Percentiles rank a stretch among this genome's conserved stretches.
Evolutionary conservation across 495 filamentous ascomycete species (phyloP).

Genomic region (Bacidia rubella): DNA sequence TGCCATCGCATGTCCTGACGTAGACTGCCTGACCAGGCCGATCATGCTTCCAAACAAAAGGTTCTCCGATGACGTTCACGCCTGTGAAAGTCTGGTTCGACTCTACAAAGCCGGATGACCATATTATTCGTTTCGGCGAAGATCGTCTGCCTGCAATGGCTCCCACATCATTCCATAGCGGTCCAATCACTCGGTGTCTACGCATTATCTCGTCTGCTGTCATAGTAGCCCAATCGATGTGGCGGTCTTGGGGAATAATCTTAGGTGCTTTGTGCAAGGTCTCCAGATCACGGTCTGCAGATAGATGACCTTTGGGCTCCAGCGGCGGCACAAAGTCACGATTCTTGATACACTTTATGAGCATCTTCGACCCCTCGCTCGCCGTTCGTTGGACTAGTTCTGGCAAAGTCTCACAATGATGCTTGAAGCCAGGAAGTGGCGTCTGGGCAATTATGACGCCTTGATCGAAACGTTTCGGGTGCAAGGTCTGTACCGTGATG

Average conservation of each 20-base stretch:
- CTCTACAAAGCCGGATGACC: slow-evolving; percentile 14
- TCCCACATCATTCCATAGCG: slow-evolving; percentile 37
- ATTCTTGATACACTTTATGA: slow-evolving; percentile 43
- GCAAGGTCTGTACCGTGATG: slow-evolving; percentile 73
- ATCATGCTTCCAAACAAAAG: slow-evolving; percentile 8
- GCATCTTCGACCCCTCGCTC: slow-evolving; percentile 42
- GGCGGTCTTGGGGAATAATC: slow-evolving; percentile 37
- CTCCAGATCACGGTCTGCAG: background rate
- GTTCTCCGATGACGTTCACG: slow-evolving; percentile 3
- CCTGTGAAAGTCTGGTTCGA: background rate
- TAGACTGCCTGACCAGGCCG: slow-evolving; percentile 1
- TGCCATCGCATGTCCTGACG: slow-evolving; percentile 15
- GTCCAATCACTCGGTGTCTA: slow-evolving; percentile 37
- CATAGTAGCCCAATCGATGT: slow-evolving; percentile 41
- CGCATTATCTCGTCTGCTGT: slow-evolving; percentile 32
- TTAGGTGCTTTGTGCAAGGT: slow-evolving; percentile 30
- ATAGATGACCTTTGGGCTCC: slow-evolving; percentile 11
- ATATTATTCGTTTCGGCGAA: slow-evolving; percentile 18
- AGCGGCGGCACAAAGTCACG: slow-evolving; percentile 54
- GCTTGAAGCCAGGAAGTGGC: slow-evolving; percentile 35
- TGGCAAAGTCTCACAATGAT: slow-evolving; percentile 31
- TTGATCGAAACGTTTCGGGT: slow-evolving; percentile 59
- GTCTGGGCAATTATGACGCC: slow-evolving; percentile 63
- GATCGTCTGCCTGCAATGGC: no score
- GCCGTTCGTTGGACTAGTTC: slow-evolving; percentile 30